Base-by-base conservation (phyloP, 2,329 filamentous ascomycete genomes). In the Colletotrichum brevisporum region DNA sequence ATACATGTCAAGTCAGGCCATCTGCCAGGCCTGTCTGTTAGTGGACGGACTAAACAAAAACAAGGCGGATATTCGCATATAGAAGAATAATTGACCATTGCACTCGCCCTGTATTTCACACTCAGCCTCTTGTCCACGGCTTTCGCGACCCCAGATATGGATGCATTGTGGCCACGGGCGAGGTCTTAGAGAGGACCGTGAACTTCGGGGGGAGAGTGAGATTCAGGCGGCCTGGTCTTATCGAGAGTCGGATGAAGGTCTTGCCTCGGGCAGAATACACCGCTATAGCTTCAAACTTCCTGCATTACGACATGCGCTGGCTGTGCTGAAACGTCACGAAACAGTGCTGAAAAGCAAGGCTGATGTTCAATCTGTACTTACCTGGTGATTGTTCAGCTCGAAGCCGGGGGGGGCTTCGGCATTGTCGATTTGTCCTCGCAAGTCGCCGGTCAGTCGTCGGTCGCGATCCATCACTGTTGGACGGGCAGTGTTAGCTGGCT, bases 11-110 rank as follows among this genome's bases (percentile, higher is more conserved):
- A 98, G 95, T 75, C 96, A 99, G 80, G 88, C 89, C 36, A 89
- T 98, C 47, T 99, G 96, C 81, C 97, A 99, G 81, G 96, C 96
- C 0, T 99, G 96, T 78, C 92, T 91, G 71, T 83, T 99, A 52
- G 87, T 99, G 3, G 95, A 98, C 74, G 94, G 92, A 0, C 80
- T 99, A 55, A 99, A 99, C 78, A 98, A 96, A 81, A 91, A 91
- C 73, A 83, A 89, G 69, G 82, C 88, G 67, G 84, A 89, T 74
- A 88, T 91, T 71, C 78, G 82, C 75, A 85, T 89, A 81, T 88
- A 80, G 77, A 75, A n/a, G 36, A 43, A 43, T 12, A 43, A 13
- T 12, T 5, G 15, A 43, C 10, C 16, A 24, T 36, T 8, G 31
- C 5, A 36, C 31, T 9, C 31, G 31, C 31, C 8, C 31, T 10